These are phyloP conservation scores for Ustilago loliicola DNA, from an alignment of 1,284 basidiomycete genomes.

Conservation along the genomic window DNA sequence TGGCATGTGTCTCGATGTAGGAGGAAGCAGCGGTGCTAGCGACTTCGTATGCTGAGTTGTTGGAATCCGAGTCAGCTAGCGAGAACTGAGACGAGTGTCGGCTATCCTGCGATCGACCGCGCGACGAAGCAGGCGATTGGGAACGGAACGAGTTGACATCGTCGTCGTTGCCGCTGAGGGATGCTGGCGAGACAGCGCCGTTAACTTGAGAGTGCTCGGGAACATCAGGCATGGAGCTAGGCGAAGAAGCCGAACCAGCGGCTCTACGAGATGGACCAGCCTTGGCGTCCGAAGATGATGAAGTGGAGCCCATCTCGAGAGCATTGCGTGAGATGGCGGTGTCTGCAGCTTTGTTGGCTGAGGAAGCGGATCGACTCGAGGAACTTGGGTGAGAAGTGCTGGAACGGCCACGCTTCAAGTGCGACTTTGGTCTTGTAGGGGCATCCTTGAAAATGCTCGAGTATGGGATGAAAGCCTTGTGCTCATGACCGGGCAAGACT, in stretches of 20 bases:
- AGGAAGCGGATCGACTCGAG: not conserved
- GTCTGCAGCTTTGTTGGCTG: constrained; percentile 7
- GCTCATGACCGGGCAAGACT: constrained; percentile 78
- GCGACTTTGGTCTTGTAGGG: constrained; percentile 32
- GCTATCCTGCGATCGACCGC: constrained; percentile 42
- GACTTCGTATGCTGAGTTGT: constrained; percentile 23
- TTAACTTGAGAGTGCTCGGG: constrained; percentile 32
- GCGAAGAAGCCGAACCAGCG: constrained; percentile 31
- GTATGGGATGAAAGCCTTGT: constrained; percentile 78
- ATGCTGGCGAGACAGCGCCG: constrained; percentile 1
- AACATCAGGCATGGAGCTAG: constrained; percentile 41
- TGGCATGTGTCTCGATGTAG: constrained; percentile 42
- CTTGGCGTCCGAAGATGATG: constrained; percentile 22
- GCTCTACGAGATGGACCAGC: constrained; percentile 20
- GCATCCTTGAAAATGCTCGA: constrained; percentile 80
- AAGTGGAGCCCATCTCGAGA: constrained; percentile 53
- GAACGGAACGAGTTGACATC: constrained; percentile 24
- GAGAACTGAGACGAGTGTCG: constrained; percentile 43
- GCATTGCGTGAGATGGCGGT: constrained; percentile 22
- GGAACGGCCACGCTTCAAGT: constrained; percentile 33
- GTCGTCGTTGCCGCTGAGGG: constrained; percentile 10
- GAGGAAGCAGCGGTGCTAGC: constrained; percentile 43
- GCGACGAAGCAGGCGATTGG: constrained; percentile 27
- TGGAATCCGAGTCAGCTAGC: constrained; percentile 30
- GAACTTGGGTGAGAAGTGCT: constrained; percentile 6